These are phyloP conservation scores for Neurospora sp. DNA, from an alignment of 495 filamentous ascomycete genomes.

Conservation along the genomic window DNA sequence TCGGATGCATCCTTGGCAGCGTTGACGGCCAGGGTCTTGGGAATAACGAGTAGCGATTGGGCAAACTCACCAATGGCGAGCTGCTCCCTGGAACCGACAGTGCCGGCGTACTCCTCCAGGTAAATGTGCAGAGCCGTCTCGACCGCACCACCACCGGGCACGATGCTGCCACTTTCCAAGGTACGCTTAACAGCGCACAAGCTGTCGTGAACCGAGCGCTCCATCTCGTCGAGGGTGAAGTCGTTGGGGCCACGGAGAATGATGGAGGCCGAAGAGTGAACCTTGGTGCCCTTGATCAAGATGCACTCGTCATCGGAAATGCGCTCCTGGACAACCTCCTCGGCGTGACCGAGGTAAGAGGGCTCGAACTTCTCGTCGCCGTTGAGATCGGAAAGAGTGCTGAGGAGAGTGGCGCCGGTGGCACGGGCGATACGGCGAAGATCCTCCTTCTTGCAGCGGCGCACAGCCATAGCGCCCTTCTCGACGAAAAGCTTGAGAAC, in stretches of 20 bases:
- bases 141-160: slow-evolving; percentile 91
- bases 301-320: slow-evolving; percentile 99
- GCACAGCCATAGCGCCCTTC: slow-evolving; percentile 89
- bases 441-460: slow-evolving; percentile 98
- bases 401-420: slow-evolving; percentile 85
- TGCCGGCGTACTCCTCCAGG: slow-evolving; percentile 98
- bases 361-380: slow-evolving; percentile 95
- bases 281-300: slow-evolving; percentile 89
- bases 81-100: slow-evolving; percentile 94
- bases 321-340: slow-evolving; percentile 92
- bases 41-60: slow-evolving; percentile 84
- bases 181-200: slow-evolving; percentile 95
- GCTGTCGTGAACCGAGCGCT: slow-evolving; percentile 94
- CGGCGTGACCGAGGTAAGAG: slow-evolving; percentile 78
- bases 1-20: slow-evolving; percentile 93
- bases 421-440: slow-evolving; percentile 92
- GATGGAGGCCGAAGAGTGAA: slow-evolving; percentile 87
- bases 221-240: slow-evolving; percentile 97
- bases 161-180: slow-evolving; percentile 91
- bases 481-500: slow-evolving; percentile 91
- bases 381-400: slow-evolving; percentile 89
- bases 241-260: slow-evolving; percentile 95
- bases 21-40: slow-evolving; percentile 94
- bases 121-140: slow-evolving; percentile 99
- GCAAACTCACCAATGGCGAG: slow-evolving; percentile 97